Base-by-base conservation (phyloP, 148 eudicot species). In the Mesembryanthemum crystallinum region DNA sequence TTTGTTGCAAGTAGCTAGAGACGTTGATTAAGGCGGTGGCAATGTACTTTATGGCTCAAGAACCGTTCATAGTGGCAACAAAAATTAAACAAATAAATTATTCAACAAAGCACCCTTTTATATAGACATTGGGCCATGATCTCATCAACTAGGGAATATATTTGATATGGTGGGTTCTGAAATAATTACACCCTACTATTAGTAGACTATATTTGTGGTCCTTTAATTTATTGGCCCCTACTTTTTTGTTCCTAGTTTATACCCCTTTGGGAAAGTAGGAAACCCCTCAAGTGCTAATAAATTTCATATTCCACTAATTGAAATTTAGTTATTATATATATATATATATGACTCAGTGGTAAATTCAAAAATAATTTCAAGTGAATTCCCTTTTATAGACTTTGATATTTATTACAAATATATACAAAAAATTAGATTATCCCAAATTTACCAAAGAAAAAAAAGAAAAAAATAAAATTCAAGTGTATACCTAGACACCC, bases 51-150 rank as follows among this genome's bases (percentile, higher is more conserved):
- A 35, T 35, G 52, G 54, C 54, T 43, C 47, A 67, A 20, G 52
- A 67, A 45, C 71, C 71, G 71, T 67, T 49, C 71, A 67, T 42
- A 67, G 71, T 67, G 71, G 68, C 25, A 35, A 35, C n/a, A 64
- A 33, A 12, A 14, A 18, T 7, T 18, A 35, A 20, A 37, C 17
- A 14, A 30, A 18, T 63, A 32, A 33, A 7, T 18, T 5, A 37
- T 20, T 17, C n/a, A n/a, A n/a, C n/a, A 23, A 65, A 65, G 49
- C 49, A 39, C 69, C 69, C 49, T 35, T 35, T 65, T 39, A 49
- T 49, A 35, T 65, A 65, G 69, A 65, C 51, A 65, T 65, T 14
- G 69, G 69, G 29, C 69, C 69, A 24, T 35, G 42, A 65, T 37
- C 23, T 37, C 49, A 7, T n/a, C 42, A 65, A 25, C 33, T 65